Conservation (phyloP, 345 rosid species). For the Euclidium syriacum region DNA sequence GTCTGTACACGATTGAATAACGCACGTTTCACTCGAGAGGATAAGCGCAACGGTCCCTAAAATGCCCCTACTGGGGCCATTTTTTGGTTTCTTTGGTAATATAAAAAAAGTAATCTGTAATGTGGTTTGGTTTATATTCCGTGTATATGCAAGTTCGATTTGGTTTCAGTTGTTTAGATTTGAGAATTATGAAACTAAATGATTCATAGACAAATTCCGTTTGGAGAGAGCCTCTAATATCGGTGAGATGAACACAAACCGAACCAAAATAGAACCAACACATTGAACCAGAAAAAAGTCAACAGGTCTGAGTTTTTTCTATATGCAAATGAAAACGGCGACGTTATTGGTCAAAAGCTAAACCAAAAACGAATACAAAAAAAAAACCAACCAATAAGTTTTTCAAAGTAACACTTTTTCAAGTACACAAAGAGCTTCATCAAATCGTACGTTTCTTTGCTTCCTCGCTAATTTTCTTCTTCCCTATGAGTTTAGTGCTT, state of each 20-base stretch:
- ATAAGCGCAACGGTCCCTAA: neutral
- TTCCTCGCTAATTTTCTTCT: slow-evolving; percentile 17
- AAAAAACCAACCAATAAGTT: slow-evolving; percentile 4
- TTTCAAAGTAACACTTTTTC: slow-evolving; percentile 3
- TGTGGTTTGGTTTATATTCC: too few species aligned
- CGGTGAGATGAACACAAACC: neutral
- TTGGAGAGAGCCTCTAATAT: neutral
- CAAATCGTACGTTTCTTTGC: slow-evolving; percentile 10
- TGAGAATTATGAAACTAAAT: too few species aligned
- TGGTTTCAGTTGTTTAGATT: too few species aligned
- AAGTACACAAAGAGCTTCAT: slow-evolving; percentile 22
- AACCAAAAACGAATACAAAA: slow-evolving; percentile 22
- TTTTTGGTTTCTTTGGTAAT: too few species aligned
- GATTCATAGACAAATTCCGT: too few species aligned
- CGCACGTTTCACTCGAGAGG: neutral
- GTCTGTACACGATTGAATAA: neutral
- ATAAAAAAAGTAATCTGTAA: too few species aligned
- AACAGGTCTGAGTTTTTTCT: neutral
- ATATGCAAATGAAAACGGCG: neutral
- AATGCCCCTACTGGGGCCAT: too few species aligned
- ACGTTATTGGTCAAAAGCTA: neutral
- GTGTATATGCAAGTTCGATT: too few species aligned
- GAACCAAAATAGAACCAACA: neutral
- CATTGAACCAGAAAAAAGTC: neutral
- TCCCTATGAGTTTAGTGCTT: slow-evolving; percentile 12